Evolutionary conservation across 768 basidiomycete species (phyloP), one percentile per base, ranked within the genome.

Genomic region (Cyclocybe aegerita): DNA sequence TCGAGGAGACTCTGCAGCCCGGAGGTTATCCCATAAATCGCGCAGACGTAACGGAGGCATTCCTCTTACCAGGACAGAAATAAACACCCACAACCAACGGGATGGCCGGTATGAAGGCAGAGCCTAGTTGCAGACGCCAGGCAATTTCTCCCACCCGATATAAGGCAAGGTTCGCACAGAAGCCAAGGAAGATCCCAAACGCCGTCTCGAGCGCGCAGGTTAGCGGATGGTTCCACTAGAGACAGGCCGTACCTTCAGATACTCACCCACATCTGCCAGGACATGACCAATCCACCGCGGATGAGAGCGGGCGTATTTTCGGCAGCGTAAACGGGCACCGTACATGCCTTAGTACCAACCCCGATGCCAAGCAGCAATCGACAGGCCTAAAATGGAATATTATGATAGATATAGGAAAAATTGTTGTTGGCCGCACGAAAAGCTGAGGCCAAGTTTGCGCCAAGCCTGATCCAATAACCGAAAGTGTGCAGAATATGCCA

Each of bases 201-300:
- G 86, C 88, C 2, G 87, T 89, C 73, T 73, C 33, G 2, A 46
- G 9, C 7, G 38, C 16, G 39, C 11, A 45, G 34, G 14, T 33
- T 10, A 17, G n/a, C 31, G 17, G 35, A 12, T 31, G 6, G 9
- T 7, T 11, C 5, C 29, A 8, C 9, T 7, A 16, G 1, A 40
- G 33, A 4, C 6, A 17, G 23, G 16, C 6, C 9, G 39, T 36
- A 12, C 32, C 15, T 39, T 14, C 44, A 7, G 17, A 34, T 56
- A 64, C 67, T 40, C 35, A 73, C 74, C 88, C 88, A 91, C 71
- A 88, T 76, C 65, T 90, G 88, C 90, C 92, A 93, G 62, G 81
- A 86, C 90, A 93, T 93, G 51, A 90, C 88, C 30, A 93, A 78
- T 1, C 83, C 91, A 49, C 92, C 93, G 53, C 93, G 83, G 48